Percentiles rank a stretch among this genome's conserved stretches.
phyloP scores from a whole-genome alignment of 2,329 filamentous ascomycete species.

The Zymoseptoria passerinii region DNA sequence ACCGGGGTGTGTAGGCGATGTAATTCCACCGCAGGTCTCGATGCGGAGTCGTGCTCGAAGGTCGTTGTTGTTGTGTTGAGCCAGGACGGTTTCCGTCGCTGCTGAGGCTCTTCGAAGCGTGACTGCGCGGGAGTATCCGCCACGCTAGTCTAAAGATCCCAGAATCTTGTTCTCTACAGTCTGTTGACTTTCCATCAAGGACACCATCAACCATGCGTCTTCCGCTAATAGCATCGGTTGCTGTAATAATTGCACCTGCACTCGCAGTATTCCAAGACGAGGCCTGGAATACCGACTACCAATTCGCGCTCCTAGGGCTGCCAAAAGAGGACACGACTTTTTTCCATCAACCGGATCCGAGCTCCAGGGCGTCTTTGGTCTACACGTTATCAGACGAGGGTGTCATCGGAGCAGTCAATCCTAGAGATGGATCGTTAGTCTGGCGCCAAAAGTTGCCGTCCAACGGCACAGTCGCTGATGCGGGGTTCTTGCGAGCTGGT shows the following conservation, averaged over 20 bases:
- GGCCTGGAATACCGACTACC: constrained; percentile 85
- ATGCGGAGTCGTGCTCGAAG: too few relatives aligned
- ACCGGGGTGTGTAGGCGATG: too few relatives aligned
- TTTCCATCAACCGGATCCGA: constrained; percentile 78
- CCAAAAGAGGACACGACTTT: constrained; percentile 80
- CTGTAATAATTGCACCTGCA: constrained; percentile 43
- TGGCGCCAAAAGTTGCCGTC: constrained; percentile 74
- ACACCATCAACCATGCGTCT: constrained; percentile 14
- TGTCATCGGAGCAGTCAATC: constrained; percentile 81
- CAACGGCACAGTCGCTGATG: constrained; percentile 20
- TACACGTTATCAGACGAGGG: constrained; percentile 83
- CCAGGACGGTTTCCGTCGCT: too few relatives aligned
- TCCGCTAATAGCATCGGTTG: constrained; percentile 24
- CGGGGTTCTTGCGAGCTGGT: constrained; percentile 56
- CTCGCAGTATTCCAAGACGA: constrained; percentile 80
- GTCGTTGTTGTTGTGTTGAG: too few relatives aligned
- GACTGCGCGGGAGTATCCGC: neutral
- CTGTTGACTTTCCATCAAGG: neutral
- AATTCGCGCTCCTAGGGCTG: constrained; percentile 78
- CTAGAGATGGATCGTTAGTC: constrained; percentile 70
- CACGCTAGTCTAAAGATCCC: neutral
- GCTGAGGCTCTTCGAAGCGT: too few relatives aligned
- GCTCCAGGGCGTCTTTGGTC: constrained; percentile 78
- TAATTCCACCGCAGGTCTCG: too few relatives aligned
- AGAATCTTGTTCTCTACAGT: neutral